These are phyloP conservation scores for Erythrophleum fordii DNA, from an alignment of 306 rosid species.

Conservation along the genomic window DNA sequence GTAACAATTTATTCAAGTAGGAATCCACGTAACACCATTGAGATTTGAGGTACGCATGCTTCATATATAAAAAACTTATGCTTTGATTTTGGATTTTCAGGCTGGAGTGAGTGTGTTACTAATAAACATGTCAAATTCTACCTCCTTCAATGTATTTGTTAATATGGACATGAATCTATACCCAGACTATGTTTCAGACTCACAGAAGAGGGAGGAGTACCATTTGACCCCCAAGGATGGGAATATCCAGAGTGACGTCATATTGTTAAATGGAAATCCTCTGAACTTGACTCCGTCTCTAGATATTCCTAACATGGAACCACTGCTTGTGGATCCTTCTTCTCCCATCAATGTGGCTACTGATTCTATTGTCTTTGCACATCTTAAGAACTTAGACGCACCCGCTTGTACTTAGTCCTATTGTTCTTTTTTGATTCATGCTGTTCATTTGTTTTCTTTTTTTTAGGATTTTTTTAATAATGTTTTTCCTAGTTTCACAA, in stretches of 20 bases:
- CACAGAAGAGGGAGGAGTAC: conserved; percentile 56
- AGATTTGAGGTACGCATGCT: no score
- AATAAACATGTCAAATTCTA: conserved; percentile 71
- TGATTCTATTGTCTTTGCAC: conserved; percentile 55
- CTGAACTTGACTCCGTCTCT: conserved; percentile 41
- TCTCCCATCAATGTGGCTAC: conserved; percentile 44
- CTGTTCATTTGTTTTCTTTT: neutral
- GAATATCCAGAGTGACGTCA: conserved; percentile 56
- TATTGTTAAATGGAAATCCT: conserved; percentile 65
- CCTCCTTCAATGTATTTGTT: conserved; percentile 43
- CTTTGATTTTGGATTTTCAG: conserved; percentile 39
- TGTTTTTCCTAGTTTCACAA: neutral
- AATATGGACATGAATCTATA: conserved; percentile 42
- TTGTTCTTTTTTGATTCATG: neutral
- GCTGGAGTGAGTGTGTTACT: conserved; percentile 51
- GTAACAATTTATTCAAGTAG: neutral
- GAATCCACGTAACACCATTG: no score
- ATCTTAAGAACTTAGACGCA: conserved; percentile 44
- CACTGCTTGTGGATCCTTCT: conserved; percentile 46
- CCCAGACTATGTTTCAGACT: neutral
- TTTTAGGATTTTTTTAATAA: neutral
- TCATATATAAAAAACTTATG: no score
- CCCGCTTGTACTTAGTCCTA: conserved; percentile 52
- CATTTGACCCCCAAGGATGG: conserved; percentile 73
- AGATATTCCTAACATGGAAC: conserved; percentile 56